phyloP scores from a whole-genome alignment of 805 yeast genomes.

The Monosporozyma siamensis region DNA sequence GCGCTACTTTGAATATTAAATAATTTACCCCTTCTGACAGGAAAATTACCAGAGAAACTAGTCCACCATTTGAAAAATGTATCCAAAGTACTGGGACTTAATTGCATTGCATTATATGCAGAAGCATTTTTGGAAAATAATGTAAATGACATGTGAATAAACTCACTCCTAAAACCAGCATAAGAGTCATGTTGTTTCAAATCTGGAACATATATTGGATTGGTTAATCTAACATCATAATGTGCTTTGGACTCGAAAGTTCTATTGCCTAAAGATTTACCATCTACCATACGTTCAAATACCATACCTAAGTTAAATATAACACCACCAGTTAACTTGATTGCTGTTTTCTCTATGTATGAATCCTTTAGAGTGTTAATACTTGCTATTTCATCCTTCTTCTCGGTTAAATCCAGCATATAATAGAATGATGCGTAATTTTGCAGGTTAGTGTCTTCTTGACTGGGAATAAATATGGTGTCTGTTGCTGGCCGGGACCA shows the following conservation, averaged over 20 bases:
- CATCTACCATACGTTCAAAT: slow-evolving; percentile 38
- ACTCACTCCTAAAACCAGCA: slow-evolving; percentile 70
- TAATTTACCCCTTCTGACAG: slow-evolving; percentile 64
- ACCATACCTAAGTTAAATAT: slow-evolving; percentile 48
- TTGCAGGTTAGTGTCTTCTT: slow-evolving; percentile 33
- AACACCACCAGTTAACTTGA: slow-evolving; percentile 53
- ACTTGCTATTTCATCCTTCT: slow-evolving; percentile 12
- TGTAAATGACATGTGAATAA: slow-evolving; percentile 60
- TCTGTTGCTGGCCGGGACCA: slow-evolving; percentile 48
- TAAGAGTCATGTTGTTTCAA: slow-evolving; percentile 64
- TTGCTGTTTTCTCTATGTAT: slow-evolving; percentile 43
- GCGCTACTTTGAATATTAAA: slow-evolving; percentile 48
- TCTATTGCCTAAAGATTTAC: slow-evolving; percentile 30
- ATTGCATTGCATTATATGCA: slow-evolving; percentile 63
- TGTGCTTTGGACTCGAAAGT: slow-evolving; percentile 47
- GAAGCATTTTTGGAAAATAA: slow-evolving; percentile 35
- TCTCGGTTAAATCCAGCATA: slow-evolving; percentile 27
- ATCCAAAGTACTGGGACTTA: slow-evolving; percentile 57
- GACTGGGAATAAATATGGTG: slow-evolving; percentile 39
- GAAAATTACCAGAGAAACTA: slow-evolving; percentile 71
- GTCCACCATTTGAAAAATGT: slow-evolving; percentile 83
- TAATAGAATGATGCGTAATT: slow-evolving; percentile 43
- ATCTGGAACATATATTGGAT: slow-evolving; percentile 46
- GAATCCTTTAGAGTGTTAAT: slow-evolving; percentile 16
- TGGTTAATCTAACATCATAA: slow-evolving; percentile 45